phyloP scores from a whole-genome alignment of 768 basidiomycete species.

The Suillus brevipes region DNA sequence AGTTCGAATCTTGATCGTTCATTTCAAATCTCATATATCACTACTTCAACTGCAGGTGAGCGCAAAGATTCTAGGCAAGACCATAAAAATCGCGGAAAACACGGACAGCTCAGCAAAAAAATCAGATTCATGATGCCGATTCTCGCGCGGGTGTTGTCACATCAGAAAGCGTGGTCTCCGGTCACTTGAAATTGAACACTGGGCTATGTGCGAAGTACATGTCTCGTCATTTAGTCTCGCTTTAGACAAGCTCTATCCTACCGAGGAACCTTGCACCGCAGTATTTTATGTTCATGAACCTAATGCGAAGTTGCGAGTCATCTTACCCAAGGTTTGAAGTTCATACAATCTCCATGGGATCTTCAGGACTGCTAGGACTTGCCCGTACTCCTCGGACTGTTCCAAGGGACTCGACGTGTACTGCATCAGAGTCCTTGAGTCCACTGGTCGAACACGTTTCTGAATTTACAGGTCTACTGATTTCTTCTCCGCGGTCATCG shows the following conservation, averaged over 20 bases:
- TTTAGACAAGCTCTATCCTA: neutral
- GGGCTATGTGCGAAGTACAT: neutral
- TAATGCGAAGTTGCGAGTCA: neutral
- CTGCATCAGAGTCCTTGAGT: neutral
- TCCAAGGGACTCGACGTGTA: neutral
- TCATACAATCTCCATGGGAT: neutral
- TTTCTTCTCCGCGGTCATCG: neutral
- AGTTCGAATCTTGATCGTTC: slow-evolving; percentile 18
- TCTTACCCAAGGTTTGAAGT: neutral
- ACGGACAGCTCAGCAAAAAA: slow-evolving; percentile 28
- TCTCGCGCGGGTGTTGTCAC: neutral
- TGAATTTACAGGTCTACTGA: neutral
- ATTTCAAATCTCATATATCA: slow-evolving; percentile 16
- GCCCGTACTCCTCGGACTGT: neutral
- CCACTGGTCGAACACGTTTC: neutral
- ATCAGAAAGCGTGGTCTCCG: neutral
- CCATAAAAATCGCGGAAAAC: slow-evolving; percentile 49
- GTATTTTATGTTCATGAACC: neutral
- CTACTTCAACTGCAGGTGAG: slow-evolving; percentile 54
- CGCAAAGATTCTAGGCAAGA: slow-evolving; percentile 74
- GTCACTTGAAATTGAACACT: slow-evolving; percentile 1
- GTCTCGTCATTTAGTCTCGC: slow-evolving; percentile 3
- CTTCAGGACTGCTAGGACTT: slow-evolving; percentile 6
- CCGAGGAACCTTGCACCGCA: neutral
- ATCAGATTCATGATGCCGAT: slow-evolving; percentile 27